Base-by-base conservation (phyloP, 2,329 filamentous ascomycete species). In the Gyromitra esculenta region DNA sequence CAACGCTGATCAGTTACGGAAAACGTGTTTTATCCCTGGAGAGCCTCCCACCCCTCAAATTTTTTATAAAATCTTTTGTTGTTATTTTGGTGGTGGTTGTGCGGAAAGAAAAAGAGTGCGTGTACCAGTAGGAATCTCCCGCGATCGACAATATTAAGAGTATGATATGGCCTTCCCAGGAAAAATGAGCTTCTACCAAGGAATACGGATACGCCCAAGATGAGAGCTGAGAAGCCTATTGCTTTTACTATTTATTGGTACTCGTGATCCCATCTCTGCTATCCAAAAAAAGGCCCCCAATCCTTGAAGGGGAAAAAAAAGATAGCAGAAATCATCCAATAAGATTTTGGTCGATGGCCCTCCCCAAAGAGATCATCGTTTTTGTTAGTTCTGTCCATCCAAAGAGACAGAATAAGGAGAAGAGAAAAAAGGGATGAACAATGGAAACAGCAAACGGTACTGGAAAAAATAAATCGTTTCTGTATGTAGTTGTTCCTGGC, bases 1-100 rank as follows among this genome's bases (percentile, higher is more conserved):
- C 72, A 75, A 71, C 59, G 66, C 72, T 70, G 66, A 75, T 71
- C 66, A 75, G 65, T 64, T 63, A 64, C 59, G 31, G 59, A 56
- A 68, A 74, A 69, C 65, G 45, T 72, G 48, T 59, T 75, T 57
- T 35, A 60, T 57, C 57, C 56, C 63, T 74, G 54, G 43, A 41
- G 66, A 71, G 59, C 56, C 68, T 64, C 59, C 25, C 25, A 31
- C 25, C 25, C 25, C 25, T 31, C 39, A 48, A 57, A 31, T 21
- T 54, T 54, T 52, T 31, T 18, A 54, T 13, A 43, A 13, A 15
- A 31, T 31, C 25, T 31, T 31, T 31, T 31, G 25, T 31, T 31
- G 25, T 63, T 39, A 50, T 63, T 54, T 18, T 63, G 37, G 41
- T 57, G 37, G 13, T 54, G 67, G 57, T 41, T 50, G 43, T 56